These are phyloP conservation scores for Exidia glandulosa DNA, from an alignment of 768 basidiomycete genomes.

Conservation along the genomic window DNA sequence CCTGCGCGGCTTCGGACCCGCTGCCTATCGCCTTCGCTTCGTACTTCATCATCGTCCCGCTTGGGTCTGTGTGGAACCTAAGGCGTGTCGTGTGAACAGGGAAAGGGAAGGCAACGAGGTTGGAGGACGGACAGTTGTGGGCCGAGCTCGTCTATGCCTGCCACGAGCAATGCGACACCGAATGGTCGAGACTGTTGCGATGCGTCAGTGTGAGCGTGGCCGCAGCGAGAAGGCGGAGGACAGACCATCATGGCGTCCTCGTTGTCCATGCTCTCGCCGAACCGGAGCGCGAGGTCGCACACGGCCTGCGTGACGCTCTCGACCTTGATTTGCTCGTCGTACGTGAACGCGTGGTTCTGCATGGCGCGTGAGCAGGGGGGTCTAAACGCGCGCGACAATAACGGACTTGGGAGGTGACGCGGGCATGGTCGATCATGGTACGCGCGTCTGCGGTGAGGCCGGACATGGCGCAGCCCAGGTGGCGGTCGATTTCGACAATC, in stretches of 20 bases:
- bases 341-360: conserved; percentile 92
- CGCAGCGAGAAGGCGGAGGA: not conserved
- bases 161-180: conserved; percentile 93
- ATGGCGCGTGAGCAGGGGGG: not conserved
- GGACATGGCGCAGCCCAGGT: conserved; percentile 97
- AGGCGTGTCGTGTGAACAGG: not conserved
- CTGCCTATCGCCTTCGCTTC: conserved; percentile 98
- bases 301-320: conserved; percentile 98
- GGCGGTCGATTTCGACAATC: conserved; percentile 98
- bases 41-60: conserved; percentile 92
- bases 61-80: conserved; percentile 97
- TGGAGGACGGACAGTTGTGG: conserved; percentile 75
- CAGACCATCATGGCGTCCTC: conserved; percentile 93
- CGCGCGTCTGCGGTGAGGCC: conserved; percentile 94
- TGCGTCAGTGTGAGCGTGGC: not conserved
- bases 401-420: conserved; percentile 57
- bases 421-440: conserved; percentile 99
- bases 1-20: conserved; percentile 95
- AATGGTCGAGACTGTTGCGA: conserved; percentile 71
- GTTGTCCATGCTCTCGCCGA: conserved; percentile 98
- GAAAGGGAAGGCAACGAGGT: not conserved
- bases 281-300: conserved; percentile 91
- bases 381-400: too few relatives aligned
- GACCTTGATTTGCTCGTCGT: conserved; percentile 93
- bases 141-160: conserved; percentile 92